These are phyloP conservation scores for Phytopythium mirpurense DNA, from an alignment of 352 stramenopile species.

Conservation along the genomic window DNA sequence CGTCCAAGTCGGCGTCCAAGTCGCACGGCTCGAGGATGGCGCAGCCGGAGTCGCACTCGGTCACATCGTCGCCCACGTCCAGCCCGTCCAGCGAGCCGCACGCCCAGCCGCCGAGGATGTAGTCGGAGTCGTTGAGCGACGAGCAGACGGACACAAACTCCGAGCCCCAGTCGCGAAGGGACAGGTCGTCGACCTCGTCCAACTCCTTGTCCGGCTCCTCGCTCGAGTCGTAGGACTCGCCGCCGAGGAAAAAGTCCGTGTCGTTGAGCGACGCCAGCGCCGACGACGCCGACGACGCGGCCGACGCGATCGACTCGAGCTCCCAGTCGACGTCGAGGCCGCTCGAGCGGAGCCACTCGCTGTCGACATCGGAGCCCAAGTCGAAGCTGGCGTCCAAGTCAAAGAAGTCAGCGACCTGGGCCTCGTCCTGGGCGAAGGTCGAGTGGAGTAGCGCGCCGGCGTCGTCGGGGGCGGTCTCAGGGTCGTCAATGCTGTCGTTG, in stretches of 20 bases:
- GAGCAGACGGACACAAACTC: not conserved
- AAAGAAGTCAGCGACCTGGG: too few relatives aligned
- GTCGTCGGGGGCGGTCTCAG: too few relatives aligned
- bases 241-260: not conserved
- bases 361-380: not conserved
- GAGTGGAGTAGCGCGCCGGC: too few relatives aligned
- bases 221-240: not conserved
- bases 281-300: not conserved
- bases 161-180: not conserved
- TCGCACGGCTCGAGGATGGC: too few relatives aligned
- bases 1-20: too few relatives aligned
- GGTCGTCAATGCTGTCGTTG: not conserved
- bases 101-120: not conserved
- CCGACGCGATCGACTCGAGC: constrained; percentile 1
- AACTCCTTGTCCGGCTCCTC: not conserved
- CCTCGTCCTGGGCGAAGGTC: too few relatives aligned
- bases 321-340: constrained; percentile 1
- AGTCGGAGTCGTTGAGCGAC: not conserved
- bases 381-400: not conserved
- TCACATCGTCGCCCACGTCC: not conserved
- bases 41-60: too few relatives aligned
- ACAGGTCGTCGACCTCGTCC: not conserved
- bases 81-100: not conserved
- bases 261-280: not conserved
- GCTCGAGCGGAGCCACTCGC: not conserved